Evolutionary conservation across 1,284 basidiomycete species (phyloP).

Genomic region (Puccinia novopanici): DNA sequence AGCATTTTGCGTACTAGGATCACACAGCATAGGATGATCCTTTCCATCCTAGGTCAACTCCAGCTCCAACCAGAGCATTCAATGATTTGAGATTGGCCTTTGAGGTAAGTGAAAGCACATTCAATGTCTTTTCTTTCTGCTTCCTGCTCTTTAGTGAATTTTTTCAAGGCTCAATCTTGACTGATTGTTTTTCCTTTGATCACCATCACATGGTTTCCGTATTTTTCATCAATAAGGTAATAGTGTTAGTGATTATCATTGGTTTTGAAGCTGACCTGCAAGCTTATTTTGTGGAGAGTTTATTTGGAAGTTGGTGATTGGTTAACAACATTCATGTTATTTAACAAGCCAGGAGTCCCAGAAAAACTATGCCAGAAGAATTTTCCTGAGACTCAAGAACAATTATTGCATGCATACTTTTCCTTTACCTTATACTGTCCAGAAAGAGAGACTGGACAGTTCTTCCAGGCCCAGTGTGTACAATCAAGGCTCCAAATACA

Average conservation of each 20-base stretch:
- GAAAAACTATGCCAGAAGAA: not conserved
- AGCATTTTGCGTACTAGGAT: slow-evolving; percentile 27
- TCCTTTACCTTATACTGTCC: slow-evolving; percentile 22
- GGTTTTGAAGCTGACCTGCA: not conserved
- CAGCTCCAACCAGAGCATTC: not conserved
- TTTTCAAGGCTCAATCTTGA: not conserved
- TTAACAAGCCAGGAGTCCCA: not conserved
- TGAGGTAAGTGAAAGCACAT: not conserved
- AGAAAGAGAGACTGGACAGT: not conserved
- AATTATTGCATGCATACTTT: not conserved
- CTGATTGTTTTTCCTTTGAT: not conserved
- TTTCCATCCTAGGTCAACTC: not conserved
- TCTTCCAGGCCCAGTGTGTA: too few relatives aligned
- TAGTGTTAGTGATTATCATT: slow-evolving; percentile 11
- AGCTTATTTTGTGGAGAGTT: not conserved
- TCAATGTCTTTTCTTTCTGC: not conserved
- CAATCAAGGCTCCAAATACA: slow-evolving; percentile 9
- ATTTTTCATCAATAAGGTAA: slow-evolving; percentile 22
- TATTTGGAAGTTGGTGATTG: not conserved
- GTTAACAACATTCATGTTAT: not conserved
- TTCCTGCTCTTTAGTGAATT: slow-evolving; percentile 4
- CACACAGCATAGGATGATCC: not conserved
- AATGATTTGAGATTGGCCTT: slow-evolving; percentile 8
- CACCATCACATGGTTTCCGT: not conserved
- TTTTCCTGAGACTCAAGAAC: not conserved